Conservation (phyloP, 306 rosid genomes). For the Potentilla sterilis region DNA sequence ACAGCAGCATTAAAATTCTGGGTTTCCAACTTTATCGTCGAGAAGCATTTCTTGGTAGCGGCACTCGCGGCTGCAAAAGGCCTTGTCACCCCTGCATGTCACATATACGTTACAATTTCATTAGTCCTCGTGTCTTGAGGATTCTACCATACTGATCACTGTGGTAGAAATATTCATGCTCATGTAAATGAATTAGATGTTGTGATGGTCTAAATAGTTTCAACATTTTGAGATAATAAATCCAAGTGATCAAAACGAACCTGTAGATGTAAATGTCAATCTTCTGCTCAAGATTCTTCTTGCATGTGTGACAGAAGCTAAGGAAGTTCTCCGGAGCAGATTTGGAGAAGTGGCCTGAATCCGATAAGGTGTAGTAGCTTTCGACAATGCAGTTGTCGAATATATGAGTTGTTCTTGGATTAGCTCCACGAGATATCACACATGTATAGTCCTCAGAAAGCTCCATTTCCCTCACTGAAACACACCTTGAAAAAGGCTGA, state of each 20-base stretch:
- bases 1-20: slow-evolving; percentile 40
- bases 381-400: slow-evolving; percentile 72
- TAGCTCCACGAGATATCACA: slow-evolving; percentile 70
- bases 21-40: slow-evolving; percentile 47
- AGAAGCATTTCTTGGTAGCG: slow-evolving; percentile 74
- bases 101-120: neutral
- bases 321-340: slow-evolving; percentile 49
- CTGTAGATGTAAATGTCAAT: slow-evolving; percentile 85
- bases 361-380: slow-evolving; percentile 32
- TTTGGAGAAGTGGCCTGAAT: slow-evolving; percentile 2
- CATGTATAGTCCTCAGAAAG: slow-evolving; percentile 81
- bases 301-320: slow-evolving; percentile 77
- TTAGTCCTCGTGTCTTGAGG: neutral
- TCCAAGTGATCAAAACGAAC: slow-evolving; percentile 18
- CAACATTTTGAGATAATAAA: neutral
- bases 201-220: neutral
- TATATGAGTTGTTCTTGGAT: slow-evolving; percentile 78
- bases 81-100: slow-evolving; percentile 79
- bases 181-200: neutral
- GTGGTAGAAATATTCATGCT: neutral
- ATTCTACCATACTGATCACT: neutral
- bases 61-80: slow-evolving; percentile 83
- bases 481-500: slow-evolving; percentile 14
- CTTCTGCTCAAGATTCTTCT: slow-evolving; percentile 66
- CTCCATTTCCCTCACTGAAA: slow-evolving; percentile 65